Evolutionary conservation across 306 rosid species (phyloP).

Genomic region (Fagus sylvatica): DNA sequence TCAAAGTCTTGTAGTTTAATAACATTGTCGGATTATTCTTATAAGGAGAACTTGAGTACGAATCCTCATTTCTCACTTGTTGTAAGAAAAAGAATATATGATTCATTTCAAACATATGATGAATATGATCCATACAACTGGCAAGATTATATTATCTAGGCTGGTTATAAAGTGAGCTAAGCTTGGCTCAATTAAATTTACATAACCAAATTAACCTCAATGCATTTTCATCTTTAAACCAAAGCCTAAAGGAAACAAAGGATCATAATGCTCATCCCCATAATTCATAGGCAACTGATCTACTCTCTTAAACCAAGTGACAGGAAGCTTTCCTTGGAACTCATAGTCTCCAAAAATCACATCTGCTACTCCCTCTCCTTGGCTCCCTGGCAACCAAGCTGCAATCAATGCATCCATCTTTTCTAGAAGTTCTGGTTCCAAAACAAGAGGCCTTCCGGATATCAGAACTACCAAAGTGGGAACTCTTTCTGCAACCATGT

Average conservation of each 20-base stretch:
- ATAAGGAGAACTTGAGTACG: no score
- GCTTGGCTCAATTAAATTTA: no score
- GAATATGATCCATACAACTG: no score
- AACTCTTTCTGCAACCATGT: conserved; percentile 57
- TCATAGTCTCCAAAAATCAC: conserved; percentile 70
- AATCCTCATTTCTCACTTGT: no score
- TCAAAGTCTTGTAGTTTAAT: no score
- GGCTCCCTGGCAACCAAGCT: conserved; percentile 89
- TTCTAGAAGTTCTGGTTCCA: conserved; percentile 56
- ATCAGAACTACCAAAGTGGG: conserved; percentile 74
- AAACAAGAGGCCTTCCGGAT: conserved; percentile 72
- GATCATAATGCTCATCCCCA: conserved; percentile 38
- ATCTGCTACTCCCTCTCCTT: conserved; percentile 75
- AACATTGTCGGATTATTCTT: no score
- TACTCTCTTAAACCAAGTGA: conserved; percentile 68
- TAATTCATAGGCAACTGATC: conserved; percentile 42
- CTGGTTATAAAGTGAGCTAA: no score
- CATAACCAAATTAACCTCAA: no score
- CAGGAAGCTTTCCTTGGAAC: conserved; percentile 64
- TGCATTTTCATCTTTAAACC: conserved; percentile 20
- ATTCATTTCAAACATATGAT: no score
- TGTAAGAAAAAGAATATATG: no score
- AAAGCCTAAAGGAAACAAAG: conserved; percentile 70
- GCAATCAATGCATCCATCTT: conserved; percentile 69
- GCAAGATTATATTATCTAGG: no score